These are phyloP conservation scores for Brassica rapa DNA, from an alignment of 345 rosid genomes.

Conservation along the genomic window DNA sequence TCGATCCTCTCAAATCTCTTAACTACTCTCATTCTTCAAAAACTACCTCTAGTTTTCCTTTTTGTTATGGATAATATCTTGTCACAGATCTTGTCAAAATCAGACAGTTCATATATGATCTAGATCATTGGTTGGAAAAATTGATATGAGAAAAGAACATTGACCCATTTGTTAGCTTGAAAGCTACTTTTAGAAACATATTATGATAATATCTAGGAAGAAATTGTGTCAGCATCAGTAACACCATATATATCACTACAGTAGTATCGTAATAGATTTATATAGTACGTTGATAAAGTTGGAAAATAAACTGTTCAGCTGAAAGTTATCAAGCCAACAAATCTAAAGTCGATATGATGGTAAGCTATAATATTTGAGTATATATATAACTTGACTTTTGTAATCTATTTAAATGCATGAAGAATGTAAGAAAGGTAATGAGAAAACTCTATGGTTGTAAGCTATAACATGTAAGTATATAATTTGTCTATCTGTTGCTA, in stretches of 20 bases:
- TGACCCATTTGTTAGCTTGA: conserved; percentile 35
- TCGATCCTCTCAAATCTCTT: conserved; percentile 24
- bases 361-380: no score
- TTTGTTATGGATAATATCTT: conserved; percentile 40
- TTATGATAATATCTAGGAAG: not conserved
- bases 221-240: conserved; percentile 25
- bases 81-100: conserved; percentile 37
- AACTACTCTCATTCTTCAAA: conserved; percentile 21
- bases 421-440: not conserved
- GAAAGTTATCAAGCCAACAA: not conserved
- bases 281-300: conserved; percentile 12
- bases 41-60: not conserved
- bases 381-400: no score
- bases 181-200: conserved; percentile 18
- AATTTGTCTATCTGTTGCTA: not conserved
- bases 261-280: conserved; percentile 9
- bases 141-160: conserved; percentile 29
- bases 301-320: not conserved
- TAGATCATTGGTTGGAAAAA: conserved; percentile 30
- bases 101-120: conserved; percentile 36
- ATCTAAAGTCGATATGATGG: not conserved
- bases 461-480: not conserved
- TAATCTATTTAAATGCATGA: not conserved
- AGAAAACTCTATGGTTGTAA: not conserved
- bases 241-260: conserved; percentile 8